Evolutionary conservation across 2,329 filamentous ascomycete species (phyloP).

Genomic region (Phialophora expanda): DNA sequence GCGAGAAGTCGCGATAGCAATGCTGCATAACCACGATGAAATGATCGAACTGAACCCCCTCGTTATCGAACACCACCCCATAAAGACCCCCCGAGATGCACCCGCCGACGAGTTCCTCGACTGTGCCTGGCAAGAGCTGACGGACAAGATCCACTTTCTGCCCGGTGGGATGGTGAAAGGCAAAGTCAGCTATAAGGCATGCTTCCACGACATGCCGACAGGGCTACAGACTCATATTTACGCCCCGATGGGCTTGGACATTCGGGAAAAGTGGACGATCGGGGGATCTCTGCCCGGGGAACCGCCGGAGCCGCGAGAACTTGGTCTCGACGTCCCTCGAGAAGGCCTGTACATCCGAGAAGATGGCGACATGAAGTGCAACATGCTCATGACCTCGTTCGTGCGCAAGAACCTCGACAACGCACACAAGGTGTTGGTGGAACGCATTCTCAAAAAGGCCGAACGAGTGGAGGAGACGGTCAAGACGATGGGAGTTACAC

Average conservation of each 20-base stretch:
- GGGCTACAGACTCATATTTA: constrained; percentile 84
- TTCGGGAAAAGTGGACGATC: constrained; percentile 78
- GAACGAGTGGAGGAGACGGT: constrained; percentile 46
- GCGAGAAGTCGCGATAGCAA: constrained; percentile 72
- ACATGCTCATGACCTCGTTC: constrained; percentile 74
- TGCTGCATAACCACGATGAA: constrained; percentile 75
- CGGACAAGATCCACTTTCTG: constrained; percentile 76
- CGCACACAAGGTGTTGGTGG: constrained; percentile 72
- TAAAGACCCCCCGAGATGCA: constrained; percentile 69
- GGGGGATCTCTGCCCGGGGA: constrained; percentile 75
- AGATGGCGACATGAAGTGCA: constrained; percentile 83
- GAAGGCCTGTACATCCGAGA: constrained; percentile 81
- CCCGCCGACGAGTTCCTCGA: constrained; percentile 69
- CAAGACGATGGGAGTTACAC: constrained; percentile 32
- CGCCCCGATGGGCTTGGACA: constrained; percentile 79
- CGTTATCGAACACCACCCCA: constrained; percentile 72
- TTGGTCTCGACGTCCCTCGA: constrained; percentile 68
- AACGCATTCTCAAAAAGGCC: constrained; percentile 62
- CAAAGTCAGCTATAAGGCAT: constrained; percentile 77
- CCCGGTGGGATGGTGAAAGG: constrained; percentile 69
- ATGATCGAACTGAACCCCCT: constrained; percentile 91
- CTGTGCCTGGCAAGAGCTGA: constrained; percentile 78
- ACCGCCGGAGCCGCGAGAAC: constrained; percentile 66
- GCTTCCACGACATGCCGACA: constrained; percentile 74
- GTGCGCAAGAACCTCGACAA: constrained; percentile 83